A percentile compares a stretch with the other conserved stretches of the same genome.
Evolutionary conservation across 2,329 filamentous ascomycete species (phyloP).

Genomic region (Biscogniauxia sp.): DNA sequence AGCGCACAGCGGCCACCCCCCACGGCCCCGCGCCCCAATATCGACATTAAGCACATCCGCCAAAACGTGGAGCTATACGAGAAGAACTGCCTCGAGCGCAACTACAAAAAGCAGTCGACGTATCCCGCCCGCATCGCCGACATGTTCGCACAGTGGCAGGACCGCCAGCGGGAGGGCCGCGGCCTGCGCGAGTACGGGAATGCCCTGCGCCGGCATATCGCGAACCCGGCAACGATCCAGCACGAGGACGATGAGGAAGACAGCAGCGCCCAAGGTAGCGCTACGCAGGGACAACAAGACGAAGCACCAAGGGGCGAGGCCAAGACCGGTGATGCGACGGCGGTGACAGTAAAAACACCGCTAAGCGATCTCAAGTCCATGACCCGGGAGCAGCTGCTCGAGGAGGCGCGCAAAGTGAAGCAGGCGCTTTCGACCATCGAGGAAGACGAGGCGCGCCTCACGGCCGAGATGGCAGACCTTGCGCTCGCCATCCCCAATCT

Average conservation of each 20-base stretch:
- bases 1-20: conserved; percentile 51
- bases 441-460: conserved; percentile 57
- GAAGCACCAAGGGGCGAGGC: conserved; percentile 14
- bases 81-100: conserved; percentile 79
- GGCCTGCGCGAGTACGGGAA: conserved; percentile 66
- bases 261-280: background rate
- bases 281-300: background rate
- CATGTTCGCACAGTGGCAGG: conserved; percentile 57
- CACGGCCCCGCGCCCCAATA: conserved; percentile 72
- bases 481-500: conserved; percentile 83
- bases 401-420: conserved; percentile 66
- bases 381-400: conserved; percentile 53
- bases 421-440: conserved; percentile 58
- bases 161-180: conserved; percentile 59
- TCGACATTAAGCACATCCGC: conserved; percentile 89
- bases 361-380: conserved; percentile 28
- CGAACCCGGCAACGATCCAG: conserved; percentile 47
- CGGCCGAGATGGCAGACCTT: conserved; percentile 67
- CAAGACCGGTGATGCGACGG: conserved; percentile 24
- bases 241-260: conserved; percentile 42
- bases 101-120: conserved; percentile 62
- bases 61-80: conserved; percentile 78
- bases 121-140: conserved; percentile 56
- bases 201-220: conserved; percentile 55
- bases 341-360: conserved; percentile 5